Percentiles rank a stretch among this genome's conserved stretches.
Evolutionary conservation across 352 stramenopile species (phyloP).

Genomic region (Peronosclerospora sorghi): DNA sequence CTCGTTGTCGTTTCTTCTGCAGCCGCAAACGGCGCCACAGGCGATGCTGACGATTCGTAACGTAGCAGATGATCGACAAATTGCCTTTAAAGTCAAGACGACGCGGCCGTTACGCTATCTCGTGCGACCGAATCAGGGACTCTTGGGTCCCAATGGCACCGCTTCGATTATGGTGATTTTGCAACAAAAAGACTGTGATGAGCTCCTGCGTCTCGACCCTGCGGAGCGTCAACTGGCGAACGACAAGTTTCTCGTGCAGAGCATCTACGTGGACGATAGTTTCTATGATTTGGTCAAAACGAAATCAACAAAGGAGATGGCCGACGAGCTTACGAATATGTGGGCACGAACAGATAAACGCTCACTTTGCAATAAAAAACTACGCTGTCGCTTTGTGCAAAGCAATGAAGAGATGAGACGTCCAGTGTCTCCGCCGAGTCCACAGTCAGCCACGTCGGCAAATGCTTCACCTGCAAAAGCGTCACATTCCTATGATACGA

Average conservation of each 20-base stretch:
- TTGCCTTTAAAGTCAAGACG: conserved; percentile 86
- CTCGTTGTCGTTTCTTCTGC: conserved; percentile 65
- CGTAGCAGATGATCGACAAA: conserved; percentile 64
- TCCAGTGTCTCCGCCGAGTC: conserved; percentile 9
- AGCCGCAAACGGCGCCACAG: conserved; percentile 53
- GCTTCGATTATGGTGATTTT: conserved; percentile 81
- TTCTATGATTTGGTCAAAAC: conserved; percentile 83
- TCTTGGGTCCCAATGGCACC: conserved; percentile 62
- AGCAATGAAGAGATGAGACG: conserved; percentile 18
- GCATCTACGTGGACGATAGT: conserved; percentile 70
- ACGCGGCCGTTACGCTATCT: conserved; percentile 81
- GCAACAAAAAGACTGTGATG: conserved; percentile 84
- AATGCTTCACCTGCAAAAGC: conserved; percentile 12
- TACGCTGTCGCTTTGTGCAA: conserved; percentile 77
- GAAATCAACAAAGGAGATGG: conserved; percentile 82
- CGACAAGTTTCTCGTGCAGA: conserved; percentile 86
- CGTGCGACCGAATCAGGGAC: conserved; percentile 82
- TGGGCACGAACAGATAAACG: conserved; percentile 74
- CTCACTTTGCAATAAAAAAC: conserved; percentile 79
- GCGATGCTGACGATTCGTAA: conserved; percentile 79
- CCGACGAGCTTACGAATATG: conserved; percentile 81
- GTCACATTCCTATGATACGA: conserved; percentile 4
- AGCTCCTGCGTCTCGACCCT: conserved; percentile 64
- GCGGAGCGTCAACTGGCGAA: conserved; percentile 75
- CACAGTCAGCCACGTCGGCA: neutral